Evolutionary conservation across 768 basidiomycete species (phyloP).

Genomic region (Phaffia tasmanica): DNA sequence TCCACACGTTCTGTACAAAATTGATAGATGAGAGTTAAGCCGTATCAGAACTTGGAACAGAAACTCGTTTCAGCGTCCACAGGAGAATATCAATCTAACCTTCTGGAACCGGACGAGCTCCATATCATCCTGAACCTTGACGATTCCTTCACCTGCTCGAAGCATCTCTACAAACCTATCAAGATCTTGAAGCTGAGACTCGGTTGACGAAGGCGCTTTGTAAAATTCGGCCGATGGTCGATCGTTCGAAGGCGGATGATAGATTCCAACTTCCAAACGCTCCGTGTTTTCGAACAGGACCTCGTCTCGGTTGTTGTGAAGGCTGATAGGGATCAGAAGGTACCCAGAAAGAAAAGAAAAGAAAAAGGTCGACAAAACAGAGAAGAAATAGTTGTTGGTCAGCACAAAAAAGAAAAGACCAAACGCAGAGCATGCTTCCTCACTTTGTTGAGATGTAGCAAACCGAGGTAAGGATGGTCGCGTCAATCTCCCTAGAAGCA

Average conservation of each 20-base stretch:
- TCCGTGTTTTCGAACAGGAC: constrained; percentile 24
- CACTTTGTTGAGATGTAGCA: background rate
- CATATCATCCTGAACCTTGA: constrained; percentile 24
- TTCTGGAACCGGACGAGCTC: constrained; percentile 25
- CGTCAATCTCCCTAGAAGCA: constrained; percentile 34
- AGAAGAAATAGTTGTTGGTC: background rate
- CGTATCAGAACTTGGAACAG: background rate
- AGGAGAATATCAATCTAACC: constrained; percentile 16
- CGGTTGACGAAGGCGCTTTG: background rate
- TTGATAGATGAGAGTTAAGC: background rate
- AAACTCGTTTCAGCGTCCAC: background rate
- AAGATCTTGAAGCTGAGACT: background rate
- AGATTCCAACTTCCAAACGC: constrained; percentile 22
- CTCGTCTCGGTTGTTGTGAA: constrained; percentile 23
- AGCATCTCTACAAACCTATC: constrained; percentile 19
- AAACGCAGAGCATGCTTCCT: background rate
- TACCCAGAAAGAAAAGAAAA: background rate
- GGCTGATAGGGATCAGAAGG: constrained; percentile 14
- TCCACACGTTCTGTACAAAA: constrained; percentile 6
- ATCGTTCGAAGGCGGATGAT: constrained; percentile 18
- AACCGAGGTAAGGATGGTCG: constrained; percentile 31
- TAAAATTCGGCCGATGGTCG: constrained; percentile 13
- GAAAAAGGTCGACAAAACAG: background rate
- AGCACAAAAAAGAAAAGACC: background rate
- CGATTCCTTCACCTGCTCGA: constrained; percentile 11